These are phyloP conservation scores for Trichoderma arundinaceum DNA, from an alignment of 2,329 filamentous ascomycete genomes.

Conservation along the genomic window DNA sequence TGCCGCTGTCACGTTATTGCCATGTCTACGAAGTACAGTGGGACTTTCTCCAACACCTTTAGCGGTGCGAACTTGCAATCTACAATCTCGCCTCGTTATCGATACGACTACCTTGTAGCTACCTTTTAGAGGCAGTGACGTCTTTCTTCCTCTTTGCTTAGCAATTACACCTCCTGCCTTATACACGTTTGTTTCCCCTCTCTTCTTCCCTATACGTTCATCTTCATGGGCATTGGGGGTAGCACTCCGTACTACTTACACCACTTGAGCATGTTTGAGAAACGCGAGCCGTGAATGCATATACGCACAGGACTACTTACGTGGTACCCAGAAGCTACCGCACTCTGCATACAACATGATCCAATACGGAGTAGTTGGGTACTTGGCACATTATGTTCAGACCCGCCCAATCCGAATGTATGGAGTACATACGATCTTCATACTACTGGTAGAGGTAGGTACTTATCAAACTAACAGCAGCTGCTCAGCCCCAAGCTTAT, in stretches of 20 bases:
- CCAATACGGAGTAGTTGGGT: not conserved
- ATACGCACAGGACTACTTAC: not conserved
- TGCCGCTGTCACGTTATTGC: conserved; percentile 17
- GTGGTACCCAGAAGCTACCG: not conserved
- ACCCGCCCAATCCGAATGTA: not conserved
- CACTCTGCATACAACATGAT: not conserved
- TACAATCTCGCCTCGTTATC: conserved; percentile 25
- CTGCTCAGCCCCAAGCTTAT: conserved; percentile 23
- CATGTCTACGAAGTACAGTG: not conserved
- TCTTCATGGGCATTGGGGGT: no score
- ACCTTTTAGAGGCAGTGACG: not conserved
- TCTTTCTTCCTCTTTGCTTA: not conserved
- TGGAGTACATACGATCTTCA: not conserved
- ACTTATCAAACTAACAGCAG: not conserved
- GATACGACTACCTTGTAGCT: conserved; percentile 3
- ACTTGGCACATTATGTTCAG: not conserved
- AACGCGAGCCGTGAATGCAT: conserved; percentile 7
- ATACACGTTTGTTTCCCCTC: no score
- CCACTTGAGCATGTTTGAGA: conserved; percentile 13
- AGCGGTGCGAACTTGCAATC: not conserved
- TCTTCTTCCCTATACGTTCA: no score
- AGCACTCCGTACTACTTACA: not conserved
- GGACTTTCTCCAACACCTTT: conserved; percentile 15
- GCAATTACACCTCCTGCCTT: not conserved
- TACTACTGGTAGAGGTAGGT: not conserved